These are phyloP conservation scores for Leucosporidium scottii DNA, from an alignment of 768 basidiomycete species.

Conservation along the genomic window DNA sequence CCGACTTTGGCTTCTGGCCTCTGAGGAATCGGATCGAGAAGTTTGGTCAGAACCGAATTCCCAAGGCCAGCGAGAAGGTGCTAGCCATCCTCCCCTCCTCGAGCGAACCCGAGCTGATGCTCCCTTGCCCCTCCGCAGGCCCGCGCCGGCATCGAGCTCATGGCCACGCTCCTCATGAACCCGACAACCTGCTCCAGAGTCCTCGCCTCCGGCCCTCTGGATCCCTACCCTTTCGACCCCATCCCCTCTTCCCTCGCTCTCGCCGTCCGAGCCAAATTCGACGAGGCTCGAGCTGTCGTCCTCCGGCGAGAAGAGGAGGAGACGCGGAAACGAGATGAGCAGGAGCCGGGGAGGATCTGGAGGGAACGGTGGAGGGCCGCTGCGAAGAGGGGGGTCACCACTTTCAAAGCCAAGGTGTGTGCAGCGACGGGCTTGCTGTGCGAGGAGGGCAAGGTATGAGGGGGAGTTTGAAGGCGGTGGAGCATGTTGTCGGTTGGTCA, in stretches of 20 bases:
- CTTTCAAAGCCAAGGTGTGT: slow-evolving; percentile 23
- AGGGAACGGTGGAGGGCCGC: slow-evolving; percentile 19
- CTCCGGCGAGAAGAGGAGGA: not conserved
- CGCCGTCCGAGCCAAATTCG: not conserved
- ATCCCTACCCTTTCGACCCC: slow-evolving; percentile 29
- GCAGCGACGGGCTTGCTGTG: slow-evolving; percentile 29
- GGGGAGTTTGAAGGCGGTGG: not conserved
- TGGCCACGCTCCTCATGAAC: slow-evolving; percentile 23
- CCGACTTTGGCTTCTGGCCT: slow-evolving; percentile 33
- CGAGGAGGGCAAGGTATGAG: slow-evolving; percentile 3
- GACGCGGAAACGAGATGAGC: slow-evolving; percentile 6
- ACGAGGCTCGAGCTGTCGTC: not conserved
- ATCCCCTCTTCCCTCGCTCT: slow-evolving; percentile 19
- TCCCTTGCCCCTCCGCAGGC: slow-evolving; percentile 12
- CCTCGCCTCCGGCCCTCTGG: slow-evolving; percentile 25
- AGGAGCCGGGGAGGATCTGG: slow-evolving; percentile 21
- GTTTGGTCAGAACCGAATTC: slow-evolving; percentile 13
- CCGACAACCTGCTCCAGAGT: slow-evolving; percentile 7
- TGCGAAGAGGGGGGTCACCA: slow-evolving; percentile 1
- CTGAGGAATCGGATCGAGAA: slow-evolving; percentile 24
- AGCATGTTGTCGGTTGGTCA: not conserved
- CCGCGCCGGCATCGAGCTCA: slow-evolving; percentile 23
- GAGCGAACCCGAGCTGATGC: not conserved
- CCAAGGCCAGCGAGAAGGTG: slow-evolving; percentile 19
- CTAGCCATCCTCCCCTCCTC: not conserved